These are phyloP conservation scores for Golovinomyces cichoracearum DNA, from an alignment of 2,329 filamentous ascomycete genomes.

Conservation along the genomic window DNA sequence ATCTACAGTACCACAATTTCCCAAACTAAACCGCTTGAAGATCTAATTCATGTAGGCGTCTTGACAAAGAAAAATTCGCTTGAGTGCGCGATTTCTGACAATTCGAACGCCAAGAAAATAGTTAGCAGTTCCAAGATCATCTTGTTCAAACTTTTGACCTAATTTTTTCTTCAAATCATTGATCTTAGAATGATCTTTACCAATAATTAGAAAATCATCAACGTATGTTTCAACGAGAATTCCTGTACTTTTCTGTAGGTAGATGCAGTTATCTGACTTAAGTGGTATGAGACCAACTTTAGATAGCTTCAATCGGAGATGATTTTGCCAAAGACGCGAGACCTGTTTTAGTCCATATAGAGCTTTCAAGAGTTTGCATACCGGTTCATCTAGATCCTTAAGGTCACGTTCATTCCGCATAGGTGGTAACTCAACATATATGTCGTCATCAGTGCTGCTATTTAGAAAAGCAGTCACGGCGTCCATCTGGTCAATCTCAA, in stretches of 20 bases:
- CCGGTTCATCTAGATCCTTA: background rate
- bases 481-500: constrained; percentile 1
- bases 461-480: background rate
- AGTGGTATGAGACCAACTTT: background rate
- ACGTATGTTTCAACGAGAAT: background rate
- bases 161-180: background rate
- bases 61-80: background rate
- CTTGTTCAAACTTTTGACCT: background rate
- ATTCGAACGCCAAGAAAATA: background rate
- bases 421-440: background rate
- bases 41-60: background rate
- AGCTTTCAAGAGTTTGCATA: background rate
- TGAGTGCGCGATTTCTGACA: background rate
- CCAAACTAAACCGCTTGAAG: background rate
- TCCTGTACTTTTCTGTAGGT: background rate
- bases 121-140: background rate
- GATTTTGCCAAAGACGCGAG: background rate
- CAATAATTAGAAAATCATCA: background rate
- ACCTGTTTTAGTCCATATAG: background rate
- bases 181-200: background rate
- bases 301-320: background rate
- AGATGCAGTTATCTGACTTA: background rate
- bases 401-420: background rate
- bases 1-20: background rate
- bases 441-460: background rate